Conservation (phyloP, 176 grass and related monocot genomes). For the Musa schizocarpa region DNA sequence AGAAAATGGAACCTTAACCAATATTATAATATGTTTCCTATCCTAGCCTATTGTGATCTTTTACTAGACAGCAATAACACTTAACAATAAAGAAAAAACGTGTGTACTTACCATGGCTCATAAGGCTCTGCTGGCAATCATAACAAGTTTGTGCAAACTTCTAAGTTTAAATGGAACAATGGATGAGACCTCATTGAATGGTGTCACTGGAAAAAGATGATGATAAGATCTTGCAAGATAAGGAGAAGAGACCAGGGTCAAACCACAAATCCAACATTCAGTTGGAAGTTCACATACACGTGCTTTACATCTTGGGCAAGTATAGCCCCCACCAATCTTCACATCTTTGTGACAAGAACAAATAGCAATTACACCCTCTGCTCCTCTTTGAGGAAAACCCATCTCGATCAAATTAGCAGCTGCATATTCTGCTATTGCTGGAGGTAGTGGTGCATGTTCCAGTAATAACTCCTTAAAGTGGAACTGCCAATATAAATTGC, state of each 20-base stretch:
- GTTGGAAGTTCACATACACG: constrained; percentile 88
- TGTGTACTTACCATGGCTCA: constrained; percentile 46
- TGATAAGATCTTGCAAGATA: constrained; percentile 91
- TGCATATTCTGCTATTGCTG: constrained; percentile 94
- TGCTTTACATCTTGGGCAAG: constrained; percentile 93
- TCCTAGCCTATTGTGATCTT: too few species aligned
- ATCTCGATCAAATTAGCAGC: constrained; percentile 93
- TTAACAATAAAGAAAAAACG: too few species aligned
- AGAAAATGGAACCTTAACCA: too few species aligned
- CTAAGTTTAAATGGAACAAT: constrained; percentile 40
- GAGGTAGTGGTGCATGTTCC: constrained; percentile 81
- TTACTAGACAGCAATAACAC: too few species aligned
- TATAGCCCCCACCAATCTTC: constrained; percentile 80
- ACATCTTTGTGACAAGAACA: constrained; percentile 96
- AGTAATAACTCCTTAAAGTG: constrained; percentile 90
- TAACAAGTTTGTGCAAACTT: constrained; percentile 70
- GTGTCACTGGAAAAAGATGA: constrained; percentile 84
- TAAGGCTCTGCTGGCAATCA: constrained; percentile 71
- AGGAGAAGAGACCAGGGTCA: constrained; percentile 88
- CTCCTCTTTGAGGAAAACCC: constrained; percentile 94
- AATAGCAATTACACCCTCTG: constrained; percentile 85
- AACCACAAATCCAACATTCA: constrained; percentile 74
- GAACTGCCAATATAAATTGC: constrained; percentile 35
- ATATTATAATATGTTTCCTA: too few species aligned
- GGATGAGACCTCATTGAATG: constrained; percentile 76